A percentile compares a stretch with the other conserved stretches of the same genome.
Conservation (phyloP, 2,329 filamentous ascomycete species). For the Exutisphaerella laricina region DNA sequence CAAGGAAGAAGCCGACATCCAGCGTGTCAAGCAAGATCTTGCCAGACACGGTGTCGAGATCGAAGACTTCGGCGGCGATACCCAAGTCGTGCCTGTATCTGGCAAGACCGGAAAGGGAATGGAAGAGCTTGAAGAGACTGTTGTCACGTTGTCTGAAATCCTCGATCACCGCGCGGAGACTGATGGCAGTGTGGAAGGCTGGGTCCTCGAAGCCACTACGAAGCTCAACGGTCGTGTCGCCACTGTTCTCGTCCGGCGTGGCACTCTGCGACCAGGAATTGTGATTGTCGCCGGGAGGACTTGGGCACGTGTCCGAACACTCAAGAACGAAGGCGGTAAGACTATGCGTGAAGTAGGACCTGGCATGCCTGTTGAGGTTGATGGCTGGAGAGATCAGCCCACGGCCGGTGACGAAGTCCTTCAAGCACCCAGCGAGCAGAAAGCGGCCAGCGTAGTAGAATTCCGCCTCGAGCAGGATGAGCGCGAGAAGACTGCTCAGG, state of each 20-base stretch:
- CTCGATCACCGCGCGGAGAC: conserved; percentile 80
- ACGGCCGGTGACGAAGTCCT: conserved; percentile 81
- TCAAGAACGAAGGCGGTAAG: conserved; percentile 78
- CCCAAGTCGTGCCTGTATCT: conserved; percentile 84
- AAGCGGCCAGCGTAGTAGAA: conserved; percentile 69
- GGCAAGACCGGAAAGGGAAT: conserved; percentile 93
- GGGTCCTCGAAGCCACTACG: conserved; percentile 86
- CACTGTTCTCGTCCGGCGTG: conserved; percentile 81
- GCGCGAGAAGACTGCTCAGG: conserved; percentile 57
- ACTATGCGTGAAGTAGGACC: conserved; percentile 69
- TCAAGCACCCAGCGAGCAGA: conserved; percentile 71
- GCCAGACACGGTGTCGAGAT: conserved; percentile 78
- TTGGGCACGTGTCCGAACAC: conserved; percentile 76
- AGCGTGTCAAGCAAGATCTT: conserved; percentile 84
- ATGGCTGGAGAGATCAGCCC: conserved; percentile 90
- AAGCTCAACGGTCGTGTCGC: conserved; percentile 80
- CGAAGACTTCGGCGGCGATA: conserved; percentile 91
- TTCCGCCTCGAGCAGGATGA: conserved; percentile 69
- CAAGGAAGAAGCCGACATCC: conserved; percentile 72
- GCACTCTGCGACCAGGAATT: conserved; percentile 75
- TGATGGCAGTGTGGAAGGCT: conserved; percentile 77
- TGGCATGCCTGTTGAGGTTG: conserved; percentile 83
- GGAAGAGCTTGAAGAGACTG: conserved; percentile 84
- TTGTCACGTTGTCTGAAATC: conserved; percentile 78
- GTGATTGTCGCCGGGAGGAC: conserved; percentile 81